Base-by-base conservation (phyloP, 345 rosid genomes). In the Dipteronia sinensis region DNA sequence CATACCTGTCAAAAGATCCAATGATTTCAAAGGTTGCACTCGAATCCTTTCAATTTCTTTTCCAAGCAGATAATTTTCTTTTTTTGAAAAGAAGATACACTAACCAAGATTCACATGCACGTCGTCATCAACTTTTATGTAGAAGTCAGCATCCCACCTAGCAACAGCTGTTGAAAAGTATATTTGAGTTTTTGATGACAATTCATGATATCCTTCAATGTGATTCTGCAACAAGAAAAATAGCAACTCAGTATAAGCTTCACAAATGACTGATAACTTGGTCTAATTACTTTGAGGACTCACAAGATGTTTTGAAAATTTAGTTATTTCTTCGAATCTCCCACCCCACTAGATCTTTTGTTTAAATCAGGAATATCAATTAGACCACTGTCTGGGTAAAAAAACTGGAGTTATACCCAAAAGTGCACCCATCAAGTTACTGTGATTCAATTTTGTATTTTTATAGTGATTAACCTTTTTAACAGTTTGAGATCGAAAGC, bases 61-160 rank as follows among this genome's bases (percentile, higher is more conserved):
- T 67, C 73, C 63, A 76, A 31, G 40, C 20, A 71, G 66, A 8
- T 8, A 20, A 44, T 27, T 8, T 42, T 34, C 4, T 9, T 20
- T 59, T 4, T 9, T 31, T 72, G 13, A 42, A 71, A 75, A 40
- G 79, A 67, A 2, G 40, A 77, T 63, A 61, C 53, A 89, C 97
- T 88, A 23, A 94, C 99, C 99, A n/a, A 96, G 90, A 87, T 96
- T 96, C 79, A 94, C 79, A 63, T 90, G 97, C 47, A 92, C 92
- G 78, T 92, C 94, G 65, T 92, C 97, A 0, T 92, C 94, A 20
- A 90, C 94, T 87, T 92, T 92, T 22, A 92, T 82, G 67, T 88
- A 92, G 87, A 92, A 92, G 74, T 92, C 97, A 19, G 97, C 94
- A 83, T 92, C 97, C 97, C 94, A 90, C 77, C 75, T 87, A 19